Evolutionary conservation across 441 rosid species (phyloP).

Genomic region (Viola pubescens): DNA sequence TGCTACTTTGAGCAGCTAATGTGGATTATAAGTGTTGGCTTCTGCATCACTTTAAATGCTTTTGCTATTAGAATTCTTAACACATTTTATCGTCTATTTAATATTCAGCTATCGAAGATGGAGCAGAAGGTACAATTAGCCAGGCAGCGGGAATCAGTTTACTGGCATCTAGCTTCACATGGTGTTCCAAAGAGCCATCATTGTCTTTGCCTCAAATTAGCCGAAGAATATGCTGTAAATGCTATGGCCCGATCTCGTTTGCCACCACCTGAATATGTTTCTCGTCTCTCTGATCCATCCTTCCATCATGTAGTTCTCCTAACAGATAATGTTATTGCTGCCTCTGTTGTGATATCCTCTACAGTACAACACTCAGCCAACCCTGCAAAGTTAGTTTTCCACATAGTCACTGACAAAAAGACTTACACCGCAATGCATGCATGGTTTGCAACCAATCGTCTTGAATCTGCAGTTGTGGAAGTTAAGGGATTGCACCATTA

Average conservation of each 20-base stretch:
- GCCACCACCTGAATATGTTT: slow-evolving; percentile 69
- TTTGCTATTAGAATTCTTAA: not conserved
- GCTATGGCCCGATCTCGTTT: slow-evolving; percentile 72
- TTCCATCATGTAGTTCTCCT: slow-evolving; percentile 67
- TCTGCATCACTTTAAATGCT: not conserved
- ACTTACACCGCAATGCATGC: slow-evolving; percentile 91
- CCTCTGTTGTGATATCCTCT: slow-evolving; percentile 79
- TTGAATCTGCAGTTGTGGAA: slow-evolving; percentile 60
- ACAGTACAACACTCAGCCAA: slow-evolving; percentile 45
- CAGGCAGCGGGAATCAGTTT: slow-evolving; percentile 58
- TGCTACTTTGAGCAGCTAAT: too few relatives aligned
- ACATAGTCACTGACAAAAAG: slow-evolving; percentile 83
- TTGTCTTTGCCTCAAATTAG: slow-evolving; percentile 77
- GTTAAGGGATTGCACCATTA: slow-evolving; percentile 89
- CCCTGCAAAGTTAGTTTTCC: slow-evolving; percentile 76
- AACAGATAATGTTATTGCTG: slow-evolving; percentile 85
- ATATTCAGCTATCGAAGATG: slow-evolving; percentile 59
- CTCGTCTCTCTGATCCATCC: slow-evolving; percentile 61
- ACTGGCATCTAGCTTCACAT: slow-evolving; percentile 89
- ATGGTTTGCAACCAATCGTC: slow-evolving; percentile 82
- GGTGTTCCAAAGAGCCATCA: slow-evolving; percentile 81
- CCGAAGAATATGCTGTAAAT: slow-evolving; percentile 86
- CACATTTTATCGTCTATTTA: not conserved
- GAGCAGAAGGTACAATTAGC: slow-evolving; percentile 65
- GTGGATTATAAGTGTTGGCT: too few relatives aligned